Evolutionary conservation across 495 filamentous ascomycete species (phyloP), one percentile per base, ranked within the genome.

Genomic region (Aspergillus nidulans): DNA sequence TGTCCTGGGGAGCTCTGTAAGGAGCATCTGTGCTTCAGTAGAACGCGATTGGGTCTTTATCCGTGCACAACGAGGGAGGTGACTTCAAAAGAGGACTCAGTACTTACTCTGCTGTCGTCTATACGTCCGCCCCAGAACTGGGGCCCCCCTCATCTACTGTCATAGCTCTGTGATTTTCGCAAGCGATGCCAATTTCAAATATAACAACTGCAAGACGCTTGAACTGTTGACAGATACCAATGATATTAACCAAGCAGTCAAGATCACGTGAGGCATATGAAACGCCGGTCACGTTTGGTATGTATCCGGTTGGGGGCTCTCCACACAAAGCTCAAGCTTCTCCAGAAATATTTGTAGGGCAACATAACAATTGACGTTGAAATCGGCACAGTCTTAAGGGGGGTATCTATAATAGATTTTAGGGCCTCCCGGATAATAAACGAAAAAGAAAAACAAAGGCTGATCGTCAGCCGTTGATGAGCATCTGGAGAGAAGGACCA

Each of bases 251-350:
- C 6, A 30, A 3, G 32, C 32, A 36, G 18, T 24, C 18, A 12
- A 23, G n/a, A 12, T 43, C 41, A 49, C 18, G 20, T 18, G 28
- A 19, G 32, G 18, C 34, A 26, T 32, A 12, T 39, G 47, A 49
- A 49, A 49, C 47, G 13, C 20, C 18, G 21, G 47, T 49, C 32
- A 49, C 26, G 47, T 49, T 39, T 39, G 30, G 47, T 49, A 49
- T n/a, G n/a, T 36, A 20, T 32, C 7, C 4, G n/a, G 16, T 8
- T 39, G 47, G 47, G 10, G 20, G 2, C 26, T 28, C 26, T 28
- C 46, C 46, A 49, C 46, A 49, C 21, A 28, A 6, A 23, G 20
- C 19, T 19, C 39, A 41, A 41, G 39, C 30, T 46, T 46, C 41
- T 43, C 19, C 41, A 23, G 30, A 34, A n/a, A n/a, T n/a, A 34